Base-by-base conservation (phyloP, 176 grass and related monocot species). In the Thalia dealbata region DNA sequence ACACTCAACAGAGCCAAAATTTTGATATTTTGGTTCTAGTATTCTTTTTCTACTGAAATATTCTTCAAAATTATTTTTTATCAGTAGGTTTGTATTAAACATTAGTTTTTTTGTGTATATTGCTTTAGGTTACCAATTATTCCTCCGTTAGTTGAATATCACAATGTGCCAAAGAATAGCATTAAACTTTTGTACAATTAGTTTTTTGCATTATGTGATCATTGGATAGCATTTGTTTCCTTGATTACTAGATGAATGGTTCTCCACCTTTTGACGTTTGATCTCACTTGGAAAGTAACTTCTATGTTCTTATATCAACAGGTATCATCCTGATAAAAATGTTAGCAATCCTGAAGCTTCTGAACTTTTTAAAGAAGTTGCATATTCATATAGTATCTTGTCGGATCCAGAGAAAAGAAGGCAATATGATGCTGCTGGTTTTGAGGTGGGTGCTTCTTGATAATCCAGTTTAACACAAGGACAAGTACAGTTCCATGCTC, bases 341-440 rank as follows among this genome's bases (percentile, higher is more conserved):
- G 87, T 65, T 50, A 97, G 95, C 79, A 92, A 97, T 74, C 89
- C 95, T 75, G 95, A 97, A 84, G 85, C 95, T 1, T 97, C 95
- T 56, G 95, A 97, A 58, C 95, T 92, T 76, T 97, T 97, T 78
- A 97, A 97, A 88, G 95, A 97, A 86, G 95, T 97, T 74, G 90
- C 95, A 79, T 97, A 93, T 91, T 97, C 95, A 26, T 97, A 97
- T 78, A 91, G 90, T 77, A 97, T 97, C 73, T 82, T 97, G 77
- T 97, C 95, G 64, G 95, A 97, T 75, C 90, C 90, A 66, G 95
- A 97, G 75, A 97, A 97, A 88, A 85, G 87, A 73, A 92, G 95
- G 78, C 95, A 93, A 73, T 97, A 91, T 73, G 95, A 97, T 78
- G 88, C 95, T 75, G 87, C 95, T 74, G 95, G 95, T 78, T 97